These are phyloP conservation scores for Acanthamoeba healyi DNA, from an alignment of 208 protist genomes.

Conservation along the genomic window DNA sequence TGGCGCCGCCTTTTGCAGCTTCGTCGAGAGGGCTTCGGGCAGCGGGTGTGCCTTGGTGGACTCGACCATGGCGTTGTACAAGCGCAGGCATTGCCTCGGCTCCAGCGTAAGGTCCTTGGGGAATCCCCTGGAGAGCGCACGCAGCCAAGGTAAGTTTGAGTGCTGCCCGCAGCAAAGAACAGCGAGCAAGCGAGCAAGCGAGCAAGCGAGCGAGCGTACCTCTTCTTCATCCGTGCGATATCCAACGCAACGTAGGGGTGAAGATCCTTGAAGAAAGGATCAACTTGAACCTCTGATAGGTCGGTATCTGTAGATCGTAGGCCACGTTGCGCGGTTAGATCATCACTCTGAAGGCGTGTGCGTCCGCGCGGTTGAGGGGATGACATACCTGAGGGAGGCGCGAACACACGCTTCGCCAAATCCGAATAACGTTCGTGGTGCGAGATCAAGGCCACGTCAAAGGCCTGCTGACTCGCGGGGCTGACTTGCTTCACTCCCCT, in stretches of 20 bases:
- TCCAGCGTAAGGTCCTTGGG: constrained; percentile 39
- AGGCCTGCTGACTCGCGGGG: constrained; percentile 84
- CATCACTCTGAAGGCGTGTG: too few species aligned
- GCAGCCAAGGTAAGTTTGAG: too few species aligned
- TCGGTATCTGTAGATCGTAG: too few species aligned
- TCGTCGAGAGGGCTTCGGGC: too few species aligned
- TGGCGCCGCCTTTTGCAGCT: background rate
- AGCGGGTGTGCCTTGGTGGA: background rate
- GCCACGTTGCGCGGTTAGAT: too few species aligned
- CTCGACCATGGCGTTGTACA: constrained; percentile 11
- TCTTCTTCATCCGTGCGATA: background rate
- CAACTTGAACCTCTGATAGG: too few species aligned
- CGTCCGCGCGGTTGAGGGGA: too few species aligned
- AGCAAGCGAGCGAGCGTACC: background rate
- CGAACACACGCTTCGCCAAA: constrained; percentile 18
- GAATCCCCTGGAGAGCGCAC: constrained; percentile 4
- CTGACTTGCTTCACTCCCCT: background rate
- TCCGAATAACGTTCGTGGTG: constrained; percentile 55
- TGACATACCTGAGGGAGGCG: background rate
- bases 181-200: background rate
- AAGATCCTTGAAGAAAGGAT: background rate
- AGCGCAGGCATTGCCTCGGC: background rate
- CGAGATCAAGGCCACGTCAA: constrained; percentile 91
- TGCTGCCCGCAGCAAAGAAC: too few species aligned
- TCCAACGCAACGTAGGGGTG: constrained; percentile 23